These are phyloP conservation scores for Scedosporium boydii DNA, from an alignment of 2,329 filamentous ascomycete species.

Conservation along the genomic window DNA sequence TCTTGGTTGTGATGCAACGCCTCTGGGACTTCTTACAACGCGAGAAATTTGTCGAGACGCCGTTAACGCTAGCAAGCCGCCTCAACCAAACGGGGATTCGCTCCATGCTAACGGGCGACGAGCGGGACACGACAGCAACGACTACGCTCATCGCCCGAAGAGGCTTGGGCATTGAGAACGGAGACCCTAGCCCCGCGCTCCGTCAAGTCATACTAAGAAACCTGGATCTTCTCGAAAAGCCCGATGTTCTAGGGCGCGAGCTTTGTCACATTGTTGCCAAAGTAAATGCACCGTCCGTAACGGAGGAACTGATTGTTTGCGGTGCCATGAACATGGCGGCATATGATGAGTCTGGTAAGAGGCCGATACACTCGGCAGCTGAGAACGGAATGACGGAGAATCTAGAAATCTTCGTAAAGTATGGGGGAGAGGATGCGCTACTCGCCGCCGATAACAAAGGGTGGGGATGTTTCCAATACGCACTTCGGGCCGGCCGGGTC, in stretches of 20 bases:
- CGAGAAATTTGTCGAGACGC: neutral
- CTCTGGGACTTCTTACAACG: neutral
- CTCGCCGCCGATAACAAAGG: neutral
- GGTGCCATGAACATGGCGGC: neutral
- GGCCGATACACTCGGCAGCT: neutral
- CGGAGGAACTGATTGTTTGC: neutral
- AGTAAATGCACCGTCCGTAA: neutral
- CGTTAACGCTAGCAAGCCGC: neutral
- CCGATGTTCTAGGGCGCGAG: neutral
- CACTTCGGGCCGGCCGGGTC: neutral
- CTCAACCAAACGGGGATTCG: neutral
- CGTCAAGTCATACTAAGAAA: neutral
- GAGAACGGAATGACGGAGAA: neutral
- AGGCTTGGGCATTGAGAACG: neutral
- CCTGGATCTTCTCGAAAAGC: neutral
- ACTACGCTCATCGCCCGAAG: neutral
- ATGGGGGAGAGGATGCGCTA: neutral
- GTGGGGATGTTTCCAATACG: neutral
- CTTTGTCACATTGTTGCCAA: neutral
- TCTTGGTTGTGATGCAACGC: neutral
- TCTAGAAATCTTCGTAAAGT: neutral
- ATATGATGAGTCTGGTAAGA: neutral
- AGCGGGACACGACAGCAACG: neutral
- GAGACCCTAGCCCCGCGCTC: neutral
- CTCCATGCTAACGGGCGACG: neutral